Base-by-base conservation (phyloP, 2,329 filamentous ascomycete genomes). In the Claviceps humidiphila region DNA sequence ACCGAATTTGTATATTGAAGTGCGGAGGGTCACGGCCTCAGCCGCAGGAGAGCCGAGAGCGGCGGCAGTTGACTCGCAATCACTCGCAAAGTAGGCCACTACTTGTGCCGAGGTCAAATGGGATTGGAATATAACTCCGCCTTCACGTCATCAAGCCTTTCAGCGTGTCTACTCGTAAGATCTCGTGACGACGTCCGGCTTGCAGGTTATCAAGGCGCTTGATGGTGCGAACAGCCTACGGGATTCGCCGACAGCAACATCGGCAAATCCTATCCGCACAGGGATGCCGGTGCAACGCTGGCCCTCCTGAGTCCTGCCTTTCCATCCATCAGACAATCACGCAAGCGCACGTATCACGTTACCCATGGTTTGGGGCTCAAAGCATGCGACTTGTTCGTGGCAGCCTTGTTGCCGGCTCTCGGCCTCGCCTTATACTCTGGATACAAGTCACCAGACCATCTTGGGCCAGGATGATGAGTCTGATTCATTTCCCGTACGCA, bases 231-330 rank as follows among this genome's bases (percentile, higher is more conserved):
- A 51, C 42, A n/a, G 38, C 46, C 20, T 20, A 43, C 39, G 22
- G 43, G 41, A 47, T 54, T 54, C 45, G 53, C 53, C 53, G 50
- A 52, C 51, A 37, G 41, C 47, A 11, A 26, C 47, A 42, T 50
- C 47, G 51, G 51, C 51, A 53, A 47, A 47, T 53, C 42, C 51
- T 47, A 53, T 52, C 40, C 30, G 41, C 17, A 9, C 34, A 40
- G 50, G 50, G 34, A 22, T 45, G 11, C 39, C 17, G 30, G 41
- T 49, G 40, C 51, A 41, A 53, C 42, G 47, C 47, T 46, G 46
- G 44, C 16, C 39, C 37, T 52, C 46, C 39, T n/a, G n/a, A n/a
- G n/a, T n/a, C n/a, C n/a, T 40, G 26, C 17, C 44, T 38, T 16
- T 20, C 9, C 49, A 45, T 44, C 34, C 40, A 17, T 34, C 49